These are phyloP conservation scores for Neospermospora avenae DNA, from an alignment of 2,329 filamentous ascomycete species.

Conservation along the genomic window DNA sequence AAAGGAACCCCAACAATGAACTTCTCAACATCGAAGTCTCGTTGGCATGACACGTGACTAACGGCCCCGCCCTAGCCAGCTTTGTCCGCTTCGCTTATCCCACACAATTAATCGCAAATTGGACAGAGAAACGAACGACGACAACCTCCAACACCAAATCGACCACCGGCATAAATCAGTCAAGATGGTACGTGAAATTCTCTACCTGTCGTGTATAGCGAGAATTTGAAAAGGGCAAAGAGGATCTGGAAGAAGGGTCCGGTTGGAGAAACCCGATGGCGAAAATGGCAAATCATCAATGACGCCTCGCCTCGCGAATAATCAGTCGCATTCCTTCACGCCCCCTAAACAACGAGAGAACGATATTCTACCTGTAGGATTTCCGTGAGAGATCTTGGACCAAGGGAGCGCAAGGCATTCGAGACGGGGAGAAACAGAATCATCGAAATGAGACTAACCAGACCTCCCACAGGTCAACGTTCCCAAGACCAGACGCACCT, in stretches of 20 bases:
- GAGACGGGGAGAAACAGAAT: not conserved
- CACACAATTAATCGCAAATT: not conserved
- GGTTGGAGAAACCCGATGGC: not conserved
- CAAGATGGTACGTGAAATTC: slow-evolving; percentile 27
- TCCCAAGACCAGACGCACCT: slow-evolving; percentile 95
- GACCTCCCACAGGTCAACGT: slow-evolving; percentile 71
- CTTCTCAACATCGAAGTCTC: not conserved
- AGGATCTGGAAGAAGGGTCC: not conserved
- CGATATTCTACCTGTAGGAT: not conserved
- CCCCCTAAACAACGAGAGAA: not conserved
- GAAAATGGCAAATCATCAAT: slow-evolving; percentile 1
- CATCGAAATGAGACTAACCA: slow-evolving; percentile 22
- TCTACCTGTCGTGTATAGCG: not conserved
- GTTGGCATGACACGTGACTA: not conserved
- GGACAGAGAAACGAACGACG: slow-evolving; percentile 14
- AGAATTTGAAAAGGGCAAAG: not conserved
- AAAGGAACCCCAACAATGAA: not conserved
- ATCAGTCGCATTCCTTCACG: not conserved
- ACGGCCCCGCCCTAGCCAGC: not conserved
- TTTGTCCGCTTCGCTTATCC: not conserved
- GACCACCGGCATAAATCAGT: slow-evolving; percentile 25
- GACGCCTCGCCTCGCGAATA: not conserved
- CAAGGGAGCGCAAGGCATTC: not conserved
- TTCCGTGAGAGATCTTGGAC: not conserved
- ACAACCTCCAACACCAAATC: slow-evolving; percentile 12